Evolutionary conservation across 345 rosid species (phyloP).

Genomic region (Ricinus communis): DNA sequence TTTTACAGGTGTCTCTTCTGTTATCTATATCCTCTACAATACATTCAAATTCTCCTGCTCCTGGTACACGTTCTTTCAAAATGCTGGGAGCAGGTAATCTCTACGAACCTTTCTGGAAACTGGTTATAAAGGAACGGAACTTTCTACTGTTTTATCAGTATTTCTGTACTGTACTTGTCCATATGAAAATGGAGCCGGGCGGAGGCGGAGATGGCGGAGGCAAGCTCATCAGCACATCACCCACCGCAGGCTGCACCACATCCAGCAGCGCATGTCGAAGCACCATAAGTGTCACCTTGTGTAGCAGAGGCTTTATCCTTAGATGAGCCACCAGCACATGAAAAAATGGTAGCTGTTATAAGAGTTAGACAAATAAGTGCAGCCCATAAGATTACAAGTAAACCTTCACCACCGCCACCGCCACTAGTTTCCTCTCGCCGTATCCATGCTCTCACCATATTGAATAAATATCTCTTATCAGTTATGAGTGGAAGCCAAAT

Average conservation of each 20-base stretch:
- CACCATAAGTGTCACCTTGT: conserved; percentile 25
- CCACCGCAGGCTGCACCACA: conserved; percentile 61
- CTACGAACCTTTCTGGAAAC: neutral
- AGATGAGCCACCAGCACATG: conserved; percentile 57
- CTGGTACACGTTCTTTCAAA: too few species aligned
- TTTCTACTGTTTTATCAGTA: neutral
- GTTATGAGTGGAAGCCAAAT: neutral
- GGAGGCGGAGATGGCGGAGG: neutral
- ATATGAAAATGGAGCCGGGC: neutral
- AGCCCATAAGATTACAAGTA: conserved; percentile 27
- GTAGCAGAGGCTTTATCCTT: conserved; percentile 38
- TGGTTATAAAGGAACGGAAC: neutral
- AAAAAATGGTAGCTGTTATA: conserved; percentile 31
- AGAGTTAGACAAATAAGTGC: conserved; percentile 37
- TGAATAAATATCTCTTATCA: too few species aligned
- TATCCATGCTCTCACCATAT: conserved; percentile 37
- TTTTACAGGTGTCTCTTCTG: neutral
- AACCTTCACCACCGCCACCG: conserved; percentile 9
- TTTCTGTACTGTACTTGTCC: neutral
- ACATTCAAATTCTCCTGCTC: too few species aligned
- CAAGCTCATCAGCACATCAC: conserved; percentile 4
- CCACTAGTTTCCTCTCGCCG: neutral
- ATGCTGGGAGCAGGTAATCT: neutral
- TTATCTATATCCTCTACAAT: neutral
- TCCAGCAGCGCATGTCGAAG: conserved; percentile 36